These are phyloP conservation scores for Plantago ovata DNA, from an alignment of 257 asterid species.

Conservation along the genomic window DNA sequence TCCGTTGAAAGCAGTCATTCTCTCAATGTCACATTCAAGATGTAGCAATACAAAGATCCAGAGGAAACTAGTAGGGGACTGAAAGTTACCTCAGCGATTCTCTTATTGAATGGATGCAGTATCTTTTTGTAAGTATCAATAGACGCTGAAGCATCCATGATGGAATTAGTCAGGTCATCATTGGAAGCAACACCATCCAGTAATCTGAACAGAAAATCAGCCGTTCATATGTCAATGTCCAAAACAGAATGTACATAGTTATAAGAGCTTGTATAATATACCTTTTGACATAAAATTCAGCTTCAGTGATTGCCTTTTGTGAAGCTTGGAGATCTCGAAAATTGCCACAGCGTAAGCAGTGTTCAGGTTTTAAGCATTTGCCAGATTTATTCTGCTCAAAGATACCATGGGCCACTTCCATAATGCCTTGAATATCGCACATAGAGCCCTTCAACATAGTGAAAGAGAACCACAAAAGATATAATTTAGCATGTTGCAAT, in stretches of 20 bases:
- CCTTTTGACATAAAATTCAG: constrained; percentile 54
- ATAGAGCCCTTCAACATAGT: constrained; percentile 33
- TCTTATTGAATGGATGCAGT: constrained; percentile 76
- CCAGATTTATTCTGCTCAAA: constrained; percentile 32
- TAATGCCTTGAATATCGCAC: constrained; percentile 29
- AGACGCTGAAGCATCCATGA: constrained; percentile 44
- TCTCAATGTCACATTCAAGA: constrained; percentile 5
- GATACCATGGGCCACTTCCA: constrained; percentile 35
- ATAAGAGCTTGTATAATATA: constrained; percentile 20
- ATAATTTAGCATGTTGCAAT: neutral
- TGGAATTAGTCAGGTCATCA: constrained; percentile 29
- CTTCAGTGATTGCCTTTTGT: constrained; percentile 33
- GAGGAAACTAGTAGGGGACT: constrained; percentile 9
- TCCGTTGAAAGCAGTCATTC: neutral
- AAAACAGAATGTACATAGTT: constrained; percentile 15
- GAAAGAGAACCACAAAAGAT: neutral
- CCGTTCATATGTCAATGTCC: constrained; percentile 1
- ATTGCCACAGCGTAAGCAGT: constrained; percentile 63
- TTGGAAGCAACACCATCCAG: constrained; percentile 52
- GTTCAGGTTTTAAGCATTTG: constrained; percentile 42
- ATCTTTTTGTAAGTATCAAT: constrained; percentile 31
- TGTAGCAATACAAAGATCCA: constrained; percentile 1
- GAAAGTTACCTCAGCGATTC: constrained; percentile 70
- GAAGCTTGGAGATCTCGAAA: constrained; percentile 56
- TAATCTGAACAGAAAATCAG: constrained; percentile 43